Base-by-base conservation (phyloP, 345 rosid species). In the Turnera subulata region DNA sequence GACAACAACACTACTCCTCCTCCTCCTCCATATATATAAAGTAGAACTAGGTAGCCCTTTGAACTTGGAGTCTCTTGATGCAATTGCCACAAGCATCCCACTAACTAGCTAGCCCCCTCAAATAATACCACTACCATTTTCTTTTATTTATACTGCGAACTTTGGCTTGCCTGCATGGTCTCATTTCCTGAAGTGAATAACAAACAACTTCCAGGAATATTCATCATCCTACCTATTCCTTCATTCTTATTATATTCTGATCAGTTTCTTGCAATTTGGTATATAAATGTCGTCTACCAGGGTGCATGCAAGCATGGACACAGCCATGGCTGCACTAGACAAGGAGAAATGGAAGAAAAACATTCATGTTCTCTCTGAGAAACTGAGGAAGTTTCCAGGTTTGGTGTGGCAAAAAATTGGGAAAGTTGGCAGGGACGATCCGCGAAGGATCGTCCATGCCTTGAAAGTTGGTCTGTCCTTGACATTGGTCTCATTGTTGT, bases 391-490 rank as follows among this genome's bases (percentile, higher is more conserved):
- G 42, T 74, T 61, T 67, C 80, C 71, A 0, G 23, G 65, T 13
- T 25, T 55, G 55, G 25, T 73, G 8, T 67, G 73, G 61, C 54
- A 49, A 22, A 75, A 51, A 56, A 64, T 78, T 24, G 74, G 81
- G 81, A 62, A 72, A 22, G 58, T 77, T 1, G 95, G 96, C 13
- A 69, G 71, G 44, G 92, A 91, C 21, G 98, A 91, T 68, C 88
- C 95, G 8, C 63, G 98, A 61, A 74, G 90, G 61, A 69, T 63
- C 54, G 68, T 80, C 22, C 98, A 91, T 71, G 77, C 96, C 25
- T 40, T 88, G 25, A 88, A 91, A 82, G 95, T 91, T n/a, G 96
- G 98, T 1, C 18, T 74, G 0, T 67, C 96, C 12, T 59, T 88
- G 66, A 76, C 96, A 18, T 61, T 91, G 29, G 98, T 84, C 11